phyloP scores from a whole-genome alignment of 2,329 filamentous ascomycete species.

The Cordyceps javanica region DNA sequence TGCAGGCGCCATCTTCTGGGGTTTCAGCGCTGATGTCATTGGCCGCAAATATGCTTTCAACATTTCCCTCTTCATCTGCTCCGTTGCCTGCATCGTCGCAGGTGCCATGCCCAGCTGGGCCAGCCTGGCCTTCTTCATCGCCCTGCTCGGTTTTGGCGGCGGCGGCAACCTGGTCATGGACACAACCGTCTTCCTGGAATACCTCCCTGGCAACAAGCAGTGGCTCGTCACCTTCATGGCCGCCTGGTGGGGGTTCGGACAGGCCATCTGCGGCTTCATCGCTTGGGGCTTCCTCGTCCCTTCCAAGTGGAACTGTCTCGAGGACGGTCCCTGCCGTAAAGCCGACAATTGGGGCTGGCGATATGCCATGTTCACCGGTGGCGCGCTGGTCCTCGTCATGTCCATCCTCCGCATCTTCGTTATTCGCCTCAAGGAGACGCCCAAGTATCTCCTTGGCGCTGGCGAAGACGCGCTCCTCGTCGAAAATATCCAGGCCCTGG shows the following conservation, averaged over 20 bases:
- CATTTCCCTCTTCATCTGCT: constrained; percentile 56
- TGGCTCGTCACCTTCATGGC: constrained; percentile 42
- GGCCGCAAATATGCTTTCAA: constrained; percentile 66
- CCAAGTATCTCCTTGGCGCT: constrained; percentile 40
- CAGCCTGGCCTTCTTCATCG: constrained; percentile 57
- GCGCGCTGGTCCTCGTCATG: constrained; percentile 37
- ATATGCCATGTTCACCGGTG: constrained; percentile 40
- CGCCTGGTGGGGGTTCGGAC: constrained; percentile 46
- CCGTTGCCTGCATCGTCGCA: constrained; percentile 51
- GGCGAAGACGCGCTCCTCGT: constrained; percentile 44
- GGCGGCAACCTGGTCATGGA: constrained; percentile 47
- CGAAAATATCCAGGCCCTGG: constrained; percentile 41
- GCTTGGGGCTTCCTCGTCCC: constrained; percentile 45
- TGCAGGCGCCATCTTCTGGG: constrained; percentile 60
- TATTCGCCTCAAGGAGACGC: constrained; percentile 42
- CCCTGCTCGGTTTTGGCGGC: constrained; percentile 55
- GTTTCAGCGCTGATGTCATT: constrained; percentile 60
- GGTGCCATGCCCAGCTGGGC: constrained; percentile 63
- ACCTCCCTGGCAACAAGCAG: constrained; percentile 40
- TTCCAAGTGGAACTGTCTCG: constrained; percentile 33
- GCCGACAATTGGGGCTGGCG: constrained; percentile 44
- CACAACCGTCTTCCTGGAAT: constrained; percentile 46
- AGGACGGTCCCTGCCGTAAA: constrained; percentile 37
- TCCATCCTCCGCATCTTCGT: constrained; percentile 39
- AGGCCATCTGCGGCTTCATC: constrained; percentile 39